Base-by-base conservation (phyloP, 1,139 yeast genomes). In the Nadsonia commutata region DNA sequence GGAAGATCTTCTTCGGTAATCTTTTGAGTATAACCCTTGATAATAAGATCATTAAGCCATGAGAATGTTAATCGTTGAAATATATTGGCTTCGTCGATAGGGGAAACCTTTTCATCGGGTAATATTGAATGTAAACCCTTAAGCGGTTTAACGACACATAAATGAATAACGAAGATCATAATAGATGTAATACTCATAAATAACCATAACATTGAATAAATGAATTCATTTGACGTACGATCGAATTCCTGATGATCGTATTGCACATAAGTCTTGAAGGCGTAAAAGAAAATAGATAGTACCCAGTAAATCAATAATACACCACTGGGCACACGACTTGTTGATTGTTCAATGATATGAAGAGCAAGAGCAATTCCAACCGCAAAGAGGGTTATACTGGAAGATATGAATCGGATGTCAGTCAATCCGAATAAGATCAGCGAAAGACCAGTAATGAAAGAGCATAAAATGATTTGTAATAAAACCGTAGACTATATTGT, bases 221-320 rank as follows among this genome's bases (percentile, higher is more conserved):
- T 9, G 16, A 27, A 27, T 27, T 27, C 16, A 27, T 27, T 16
- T 1, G 71, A 52, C 1, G 76, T 65, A 23, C 78, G 54, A n/a
- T 67, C 63, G 21, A 70, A 64, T 20, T 64, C 60, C 20, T 65
- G 52, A 20, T 54, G 55, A 2, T 57, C 51, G 53, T 59, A 54
- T 21, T 42, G 31, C 37, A 62, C 56, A 38, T 62, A 59, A 3
- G 59, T 52, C 62, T 90, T 71, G 47, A 80, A 66, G 16, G 45
- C 72, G 61, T 23, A 67, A 45, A 67, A 70, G 31, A 70, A 53
- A 1, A 72, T 49, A 41, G 73, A 68, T 46, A 78, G 67, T 41
- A 83, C 65, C 95, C 96, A 88, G 61, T 76, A 90, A 50, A 81
- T 70, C 39, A 90, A 69, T 40, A 86, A 63, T 1, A 75, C 70